Evolutionary conservation across 345 rosid species (phyloP).

Genomic region (Lenwebbia sp.): DNA sequence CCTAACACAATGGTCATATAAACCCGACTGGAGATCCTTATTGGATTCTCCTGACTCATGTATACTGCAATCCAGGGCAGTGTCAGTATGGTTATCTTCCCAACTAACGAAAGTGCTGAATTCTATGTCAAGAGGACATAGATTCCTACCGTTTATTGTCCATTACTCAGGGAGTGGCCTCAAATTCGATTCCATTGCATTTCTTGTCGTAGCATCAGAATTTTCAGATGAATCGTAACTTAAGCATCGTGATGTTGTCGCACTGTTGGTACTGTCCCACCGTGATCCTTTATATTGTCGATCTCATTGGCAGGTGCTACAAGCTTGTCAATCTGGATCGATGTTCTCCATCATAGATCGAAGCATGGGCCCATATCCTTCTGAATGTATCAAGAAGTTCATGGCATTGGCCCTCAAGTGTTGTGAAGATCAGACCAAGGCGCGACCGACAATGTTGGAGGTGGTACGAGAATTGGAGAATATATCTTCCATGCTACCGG

Average conservation of each 20-base stretch:
- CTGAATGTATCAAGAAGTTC: conserved; percentile 67
- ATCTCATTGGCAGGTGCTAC: conserved; percentile 29
- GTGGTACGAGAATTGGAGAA: conserved; percentile 80
- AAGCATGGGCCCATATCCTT: conserved; percentile 71
- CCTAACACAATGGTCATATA: not conserved
- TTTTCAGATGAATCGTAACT: not conserved
- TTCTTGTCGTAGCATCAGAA: not conserved
- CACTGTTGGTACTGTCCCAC: not conserved
- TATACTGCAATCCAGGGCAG: not conserved
- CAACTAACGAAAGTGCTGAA: not conserved
- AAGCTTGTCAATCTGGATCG: conserved; percentile 57
- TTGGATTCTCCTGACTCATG: not conserved
- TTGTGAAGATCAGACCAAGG: conserved; percentile 54
- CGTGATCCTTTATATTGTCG: not conserved
- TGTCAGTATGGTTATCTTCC: not conserved
- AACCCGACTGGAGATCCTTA: not conserved
- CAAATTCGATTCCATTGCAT: not conserved
- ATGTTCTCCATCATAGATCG: conserved; percentile 63
- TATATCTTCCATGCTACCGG: conserved; percentile 55
- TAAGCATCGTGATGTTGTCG: not conserved
- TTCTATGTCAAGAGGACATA: not conserved
- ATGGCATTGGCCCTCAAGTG: conserved; percentile 63
- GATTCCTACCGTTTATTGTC: not conserved
- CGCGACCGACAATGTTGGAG: conserved; percentile 81
- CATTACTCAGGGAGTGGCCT: not conserved